A percentile compares a stretch with the other conserved stretches of the same genome.
phyloP scores from a whole-genome alignment of 148 eudicot species.

The Cornus suecica region DNA sequence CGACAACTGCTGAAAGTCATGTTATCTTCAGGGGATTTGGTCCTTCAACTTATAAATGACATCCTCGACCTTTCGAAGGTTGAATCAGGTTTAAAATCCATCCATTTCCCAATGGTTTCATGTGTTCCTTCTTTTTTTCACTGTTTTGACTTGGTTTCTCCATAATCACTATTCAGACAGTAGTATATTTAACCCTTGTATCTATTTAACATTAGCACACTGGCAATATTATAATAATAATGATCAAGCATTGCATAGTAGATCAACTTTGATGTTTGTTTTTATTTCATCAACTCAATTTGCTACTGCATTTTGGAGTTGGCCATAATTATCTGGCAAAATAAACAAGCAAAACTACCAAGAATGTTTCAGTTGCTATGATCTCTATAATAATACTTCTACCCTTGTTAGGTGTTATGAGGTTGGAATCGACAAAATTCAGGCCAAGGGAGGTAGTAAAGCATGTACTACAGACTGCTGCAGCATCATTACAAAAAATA shows the following conservation, averaged over 20 bases:
- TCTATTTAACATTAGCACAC: not conserved
- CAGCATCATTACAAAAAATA: conserved; percentile 80
- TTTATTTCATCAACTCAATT: not conserved
- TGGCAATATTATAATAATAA: not conserved
- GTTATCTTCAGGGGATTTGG: conserved; percentile 92
- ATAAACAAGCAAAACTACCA: not conserved
- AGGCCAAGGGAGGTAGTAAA: conserved; percentile 91
- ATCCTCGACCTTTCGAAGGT: conserved; percentile 93
- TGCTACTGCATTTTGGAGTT: not conserved
- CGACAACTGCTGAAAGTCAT: conserved; percentile 65
- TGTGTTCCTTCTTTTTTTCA: not conserved
- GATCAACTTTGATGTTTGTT: too few species aligned
- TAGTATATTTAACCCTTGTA: not conserved
- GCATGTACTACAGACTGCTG: conserved; percentile 92
- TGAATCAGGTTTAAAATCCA: conserved; percentile 69
- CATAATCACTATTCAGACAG: not conserved
- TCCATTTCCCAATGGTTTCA: conserved; percentile 3
- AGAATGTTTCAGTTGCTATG: not conserved
- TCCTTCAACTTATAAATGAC: conserved; percentile 87
- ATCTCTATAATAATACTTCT: not conserved
- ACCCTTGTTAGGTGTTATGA: conserved; percentile 66
- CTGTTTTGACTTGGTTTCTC: not conserved
- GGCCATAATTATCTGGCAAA: not conserved
- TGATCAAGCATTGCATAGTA: not conserved
- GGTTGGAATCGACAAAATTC: conserved; percentile 86